A percentile compares a stretch with the other conserved stretches of the same genome.
Conservation (phyloP, 768 basidiomycete genomes). For the Collybia nuda region DNA sequence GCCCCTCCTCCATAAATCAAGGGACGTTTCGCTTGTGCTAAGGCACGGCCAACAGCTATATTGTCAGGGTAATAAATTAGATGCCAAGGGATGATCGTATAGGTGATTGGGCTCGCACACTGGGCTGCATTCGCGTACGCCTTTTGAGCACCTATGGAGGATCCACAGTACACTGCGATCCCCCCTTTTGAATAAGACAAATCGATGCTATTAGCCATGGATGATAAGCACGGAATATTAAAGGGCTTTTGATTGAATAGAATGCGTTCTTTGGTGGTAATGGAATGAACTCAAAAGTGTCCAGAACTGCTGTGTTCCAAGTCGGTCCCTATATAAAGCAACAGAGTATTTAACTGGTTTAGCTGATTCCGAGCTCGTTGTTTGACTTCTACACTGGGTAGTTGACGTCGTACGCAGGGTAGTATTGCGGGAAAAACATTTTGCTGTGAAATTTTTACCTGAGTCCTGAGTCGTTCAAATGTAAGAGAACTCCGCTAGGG, state of each 20-base stretch:
- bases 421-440: no score
- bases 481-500: no score
- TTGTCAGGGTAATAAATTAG: constrained; percentile 3
- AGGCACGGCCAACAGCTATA: constrained; percentile 70
- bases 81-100: neutral
- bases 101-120: constrained; percentile 56
- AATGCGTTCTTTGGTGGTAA: no score
- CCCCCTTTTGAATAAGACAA: constrained; percentile 9
- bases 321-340: no score
- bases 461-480: no score
- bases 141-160: constrained; percentile 60
- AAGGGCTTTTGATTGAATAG: neutral
- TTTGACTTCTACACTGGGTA: no score
- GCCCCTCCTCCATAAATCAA: constrained; percentile 89
- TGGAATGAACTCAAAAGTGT: no score
- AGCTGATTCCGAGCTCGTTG: no score
- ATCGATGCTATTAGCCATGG: constrained; percentile 1
- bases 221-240: neutral
- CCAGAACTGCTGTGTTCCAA: no score
- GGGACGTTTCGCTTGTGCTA: constrained; percentile 57
- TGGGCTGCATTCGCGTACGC: constrained; percentile 67
- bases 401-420: no score
- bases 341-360: no score
- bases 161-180: constrained; percentile 86
- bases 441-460: no score